Evolutionary conservation across 2,329 filamentous ascomycete genomes (phyloP).

Genomic region (Clonostachys byssicola): DNA sequence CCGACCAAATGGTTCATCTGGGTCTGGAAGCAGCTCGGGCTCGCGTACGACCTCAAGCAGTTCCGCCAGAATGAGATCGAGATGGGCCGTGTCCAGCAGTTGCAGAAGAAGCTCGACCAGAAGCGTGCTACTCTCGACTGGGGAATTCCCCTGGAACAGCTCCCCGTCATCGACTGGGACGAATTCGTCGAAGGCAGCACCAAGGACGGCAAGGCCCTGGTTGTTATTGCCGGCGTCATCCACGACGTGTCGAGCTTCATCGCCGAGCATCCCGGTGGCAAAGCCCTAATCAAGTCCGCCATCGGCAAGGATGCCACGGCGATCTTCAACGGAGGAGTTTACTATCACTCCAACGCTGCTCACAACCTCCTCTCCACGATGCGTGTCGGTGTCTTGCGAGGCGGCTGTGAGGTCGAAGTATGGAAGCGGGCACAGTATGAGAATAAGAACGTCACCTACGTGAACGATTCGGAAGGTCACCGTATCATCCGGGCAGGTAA

Average conservation of each 20-base stretch:
- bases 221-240: constrained; percentile 78
- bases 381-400: constrained; percentile 81
- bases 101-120: constrained; percentile 90
- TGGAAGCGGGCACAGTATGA: constrained; percentile 85
- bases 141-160: constrained; percentile 80
- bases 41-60: constrained; percentile 84
- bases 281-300: constrained; percentile 76
- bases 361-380: constrained; percentile 87
- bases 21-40: constrained; percentile 77
- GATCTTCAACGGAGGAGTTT: constrained; percentile 89
- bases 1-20: constrained; percentile 89
- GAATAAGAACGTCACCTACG: constrained; percentile 76
- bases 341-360: constrained; percentile 84
- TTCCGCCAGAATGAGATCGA: constrained; percentile 91
- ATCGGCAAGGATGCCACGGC: constrained; percentile 86
- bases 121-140: constrained; percentile 80
- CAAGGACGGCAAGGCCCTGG: constrained; percentile 70
- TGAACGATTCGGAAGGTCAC: constrained; percentile 77
- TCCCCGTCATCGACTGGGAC: constrained; percentile 83
- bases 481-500: constrained; percentile 81
- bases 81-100: constrained; percentile 83
- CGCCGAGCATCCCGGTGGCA: constrained; percentile 83
- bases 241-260: constrained; percentile 83
- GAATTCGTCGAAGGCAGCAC: constrained; percentile 70
- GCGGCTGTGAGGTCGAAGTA: constrained; percentile 86